Conservation (phyloP, 768 basidiomycete species). For the Cytidiella melzeri region DNA sequence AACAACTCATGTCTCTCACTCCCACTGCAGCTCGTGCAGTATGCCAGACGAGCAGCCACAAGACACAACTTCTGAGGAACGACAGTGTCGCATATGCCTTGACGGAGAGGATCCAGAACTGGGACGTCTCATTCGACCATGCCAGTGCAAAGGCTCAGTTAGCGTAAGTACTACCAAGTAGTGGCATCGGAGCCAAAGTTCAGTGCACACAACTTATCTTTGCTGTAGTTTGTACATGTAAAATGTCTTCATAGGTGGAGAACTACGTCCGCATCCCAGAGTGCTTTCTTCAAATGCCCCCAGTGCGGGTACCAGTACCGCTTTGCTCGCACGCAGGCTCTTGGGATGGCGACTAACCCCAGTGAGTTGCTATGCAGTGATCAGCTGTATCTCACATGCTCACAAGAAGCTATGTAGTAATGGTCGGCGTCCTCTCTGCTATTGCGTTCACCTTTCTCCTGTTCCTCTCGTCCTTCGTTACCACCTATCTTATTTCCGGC, state of each 20-base stretch:
- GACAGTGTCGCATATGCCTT: slow-evolving; percentile 79
- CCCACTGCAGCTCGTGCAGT: no score
- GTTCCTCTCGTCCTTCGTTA: slow-evolving; percentile 62
- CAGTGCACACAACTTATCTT: not conserved
- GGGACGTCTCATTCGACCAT: slow-evolving; percentile 79
- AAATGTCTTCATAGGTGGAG: slow-evolving; percentile 76
- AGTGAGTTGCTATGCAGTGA: slow-evolving; percentile 33
- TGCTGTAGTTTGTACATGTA: slow-evolving; percentile 65
- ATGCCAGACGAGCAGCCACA: slow-evolving; percentile 9
- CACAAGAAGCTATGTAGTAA: slow-evolving; percentile 41
- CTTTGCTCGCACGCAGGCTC: slow-evolving; percentile 62
- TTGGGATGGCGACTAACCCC: slow-evolving; percentile 76
- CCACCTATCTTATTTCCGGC: slow-evolving; percentile 55
- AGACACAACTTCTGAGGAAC: not conserved
- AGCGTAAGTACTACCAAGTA: slow-evolving; percentile 39
- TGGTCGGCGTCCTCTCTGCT: slow-evolving; percentile 55
- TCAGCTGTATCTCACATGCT: slow-evolving; percentile 6
- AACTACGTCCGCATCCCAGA: slow-evolving; percentile 49
- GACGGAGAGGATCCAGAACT: slow-evolving; percentile 58
- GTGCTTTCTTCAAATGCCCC: slow-evolving; percentile 73
- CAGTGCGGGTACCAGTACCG: slow-evolving; percentile 77
- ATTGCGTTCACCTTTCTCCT: slow-evolving; percentile 60
- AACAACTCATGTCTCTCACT: no score
- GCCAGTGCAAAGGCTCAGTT: slow-evolving; percentile 74
- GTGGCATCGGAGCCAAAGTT: slow-evolving; percentile 8